Evolutionary conservation across 106 monocot genomes (phyloP).

Genomic region (Dioscorea zingiberensis): DNA sequence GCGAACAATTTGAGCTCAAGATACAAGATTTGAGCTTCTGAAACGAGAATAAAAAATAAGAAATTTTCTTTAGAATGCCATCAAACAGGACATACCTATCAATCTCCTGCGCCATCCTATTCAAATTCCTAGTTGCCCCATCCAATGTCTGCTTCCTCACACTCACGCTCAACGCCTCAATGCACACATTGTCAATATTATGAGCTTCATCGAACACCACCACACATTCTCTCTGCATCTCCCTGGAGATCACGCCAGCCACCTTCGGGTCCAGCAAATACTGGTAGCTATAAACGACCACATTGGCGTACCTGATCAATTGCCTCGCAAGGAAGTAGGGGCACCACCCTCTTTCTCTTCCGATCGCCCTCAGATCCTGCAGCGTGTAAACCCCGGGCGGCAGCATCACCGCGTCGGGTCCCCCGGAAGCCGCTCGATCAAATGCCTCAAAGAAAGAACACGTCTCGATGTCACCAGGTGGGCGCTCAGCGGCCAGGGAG

Average conservation of each 20-base stretch:
- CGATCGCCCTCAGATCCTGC: conserved; percentile 57
- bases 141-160: conserved; percentile 83
- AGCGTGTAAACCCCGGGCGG: conserved; percentile 89
- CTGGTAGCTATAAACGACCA: conserved; percentile 97
- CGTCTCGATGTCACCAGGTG: conserved; percentile 27
- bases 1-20: too few species aligned
- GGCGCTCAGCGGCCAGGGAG: conserved; percentile 42
- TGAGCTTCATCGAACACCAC: conserved; percentile 99
- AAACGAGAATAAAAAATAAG: too few species aligned
- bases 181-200: conserved; percentile 98
- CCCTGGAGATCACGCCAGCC: conserved; percentile 83
- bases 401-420: conserved; percentile 54
- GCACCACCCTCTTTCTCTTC: conserved; percentile 64
- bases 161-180: conserved; percentile 92
- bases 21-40: too few species aligned
- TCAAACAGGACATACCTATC: conserved; percentile 46
- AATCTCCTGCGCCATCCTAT: conserved; percentile 69
- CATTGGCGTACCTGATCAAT: conserved; percentile 76
- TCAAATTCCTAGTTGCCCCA: conserved; percentile 83
- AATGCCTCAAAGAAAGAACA: conserved; percentile 72
- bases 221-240: conserved; percentile 93
- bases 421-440: conserved; percentile 39
- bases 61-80: background rate
- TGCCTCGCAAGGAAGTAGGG: conserved; percentile 88
- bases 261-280: conserved; percentile 96